These are phyloP conservation scores for Pyricularia sp. DNA, from an alignment of 2,329 filamentous ascomycete species.

Conservation along the genomic window DNA sequence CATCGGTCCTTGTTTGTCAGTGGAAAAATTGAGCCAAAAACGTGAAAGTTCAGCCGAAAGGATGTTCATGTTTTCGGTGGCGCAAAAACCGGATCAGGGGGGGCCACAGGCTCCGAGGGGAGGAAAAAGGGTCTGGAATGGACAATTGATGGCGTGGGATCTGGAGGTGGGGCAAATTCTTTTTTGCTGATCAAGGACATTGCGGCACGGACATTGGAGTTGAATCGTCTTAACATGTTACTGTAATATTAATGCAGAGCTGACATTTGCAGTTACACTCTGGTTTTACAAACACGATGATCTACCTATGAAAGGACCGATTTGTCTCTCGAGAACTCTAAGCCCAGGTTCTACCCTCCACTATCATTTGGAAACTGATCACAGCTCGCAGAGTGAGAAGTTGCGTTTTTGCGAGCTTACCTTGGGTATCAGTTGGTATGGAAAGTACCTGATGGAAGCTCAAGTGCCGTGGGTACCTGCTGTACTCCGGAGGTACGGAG, in stretches of 20 bases:
- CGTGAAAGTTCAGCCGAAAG: background rate
- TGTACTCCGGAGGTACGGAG: no score
- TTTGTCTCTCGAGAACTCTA: background rate
- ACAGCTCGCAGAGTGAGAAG: background rate
- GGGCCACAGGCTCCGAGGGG: background rate
- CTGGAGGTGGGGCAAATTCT: background rate
- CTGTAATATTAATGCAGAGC: background rate
- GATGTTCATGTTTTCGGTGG: background rate
- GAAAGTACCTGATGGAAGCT: no score
- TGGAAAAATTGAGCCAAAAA: no score
- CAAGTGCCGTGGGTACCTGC: no score
- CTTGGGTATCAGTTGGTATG: background rate
- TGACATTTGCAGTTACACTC: background rate
- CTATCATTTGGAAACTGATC: background rate
- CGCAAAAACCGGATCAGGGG: background rate
- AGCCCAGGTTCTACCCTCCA: background rate
- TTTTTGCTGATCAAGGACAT: background rate
- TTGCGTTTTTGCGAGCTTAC: background rate
- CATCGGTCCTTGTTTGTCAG: background rate
- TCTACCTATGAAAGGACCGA: background rate
- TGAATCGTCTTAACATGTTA: background rate
- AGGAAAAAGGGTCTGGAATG: background rate
- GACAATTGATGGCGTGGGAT: background rate
- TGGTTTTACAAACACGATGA: background rate
- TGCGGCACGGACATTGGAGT: background rate